Evolutionary conservation across 139 green algal genomes (phyloP), one percentile per base, ranked within the genome.

Genomic region (Chlamydomonas sphaeroides): DNA sequence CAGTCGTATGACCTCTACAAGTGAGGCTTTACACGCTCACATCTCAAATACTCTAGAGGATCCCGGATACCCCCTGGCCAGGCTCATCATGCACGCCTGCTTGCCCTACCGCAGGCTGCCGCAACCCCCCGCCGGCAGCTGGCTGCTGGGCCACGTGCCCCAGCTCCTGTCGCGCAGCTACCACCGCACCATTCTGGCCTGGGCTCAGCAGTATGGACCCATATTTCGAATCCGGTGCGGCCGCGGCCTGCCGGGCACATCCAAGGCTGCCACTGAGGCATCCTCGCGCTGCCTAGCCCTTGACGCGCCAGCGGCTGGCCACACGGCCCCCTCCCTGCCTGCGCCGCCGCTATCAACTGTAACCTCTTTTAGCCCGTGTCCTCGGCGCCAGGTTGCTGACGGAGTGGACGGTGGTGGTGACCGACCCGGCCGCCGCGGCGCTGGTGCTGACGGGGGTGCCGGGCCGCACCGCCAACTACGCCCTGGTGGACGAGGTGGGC

Each of bases 401-500:
- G 33, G 28, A 57, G 5, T 74, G 33, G 36, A 65, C 63, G 15
- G 61, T 74, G 21, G 63, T 83, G 17, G 48, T 83, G 7, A 74
- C 45, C 23, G 63, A 73, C 63, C 76, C 76, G 5, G 42, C 62
- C 3, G 26, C 11, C 7, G 76, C 76, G 5, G 76, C 63, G 3
- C 62, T 74, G 25, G 76, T 74, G 45, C 48, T 84, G 63, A 25
- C 65, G 23, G 26, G 6, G 26, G 36, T 84, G 18, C 77, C 61
- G 11, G 42, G 65, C 33, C 77, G 77, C 77, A 56, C 77, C 33
- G 8, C 17, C 49, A 75, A 67, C 65, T 84, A 84, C 65, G 32
- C 3, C 6, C 65, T 59, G 5, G 14, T 75, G 1, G 77, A 84
- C 48, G 77, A 84, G 65, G 65, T 84, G 36, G 3, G 41, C 26